A percentile compares a stretch with the other conserved stretches of the same genome.
phyloP scores from a whole-genome alignment of 768 basidiomycete species.

The Tulasnella sp. region DNA sequence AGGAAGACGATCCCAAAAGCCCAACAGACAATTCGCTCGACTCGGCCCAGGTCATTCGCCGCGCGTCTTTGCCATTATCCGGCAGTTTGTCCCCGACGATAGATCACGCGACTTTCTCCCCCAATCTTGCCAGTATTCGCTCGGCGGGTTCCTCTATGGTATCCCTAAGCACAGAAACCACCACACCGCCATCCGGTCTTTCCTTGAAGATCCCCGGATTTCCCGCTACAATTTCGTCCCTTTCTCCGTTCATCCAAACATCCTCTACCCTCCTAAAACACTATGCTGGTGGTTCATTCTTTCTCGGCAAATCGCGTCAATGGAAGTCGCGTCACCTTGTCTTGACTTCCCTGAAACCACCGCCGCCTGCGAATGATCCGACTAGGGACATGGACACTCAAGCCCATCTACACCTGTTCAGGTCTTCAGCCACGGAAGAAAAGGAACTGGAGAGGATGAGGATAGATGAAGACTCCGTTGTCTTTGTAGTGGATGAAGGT shows the following conservation, averaged over 20 bases:
- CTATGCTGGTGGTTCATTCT: constrained; percentile 5
- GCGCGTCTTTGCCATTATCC: not conserved
- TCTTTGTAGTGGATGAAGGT: constrained; percentile 11
- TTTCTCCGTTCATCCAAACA: constrained; percentile 2
- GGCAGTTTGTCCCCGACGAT: not conserved
- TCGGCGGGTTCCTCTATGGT: not conserved
- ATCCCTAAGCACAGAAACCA: not conserved
- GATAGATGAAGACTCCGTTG: constrained; percentile 15
- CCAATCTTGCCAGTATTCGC: not conserved
- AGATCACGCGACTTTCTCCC: not conserved
- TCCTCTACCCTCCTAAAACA: constrained; percentile 4
- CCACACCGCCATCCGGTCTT: not conserved
- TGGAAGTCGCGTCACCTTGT: constrained; percentile 14
- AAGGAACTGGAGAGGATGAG: constrained; percentile 13
- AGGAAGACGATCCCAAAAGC: not conserved
- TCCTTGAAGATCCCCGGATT: not conserved
- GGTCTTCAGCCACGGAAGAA: constrained; percentile 1
- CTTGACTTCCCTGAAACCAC: constrained; percentile 12
- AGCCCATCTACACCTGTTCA: constrained; percentile 13
- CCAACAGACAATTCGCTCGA: not conserved
- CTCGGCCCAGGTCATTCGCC: not conserved
- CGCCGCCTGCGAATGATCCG: not conserved
- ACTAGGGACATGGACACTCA: constrained; percentile 5
- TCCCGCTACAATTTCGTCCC: not conserved
- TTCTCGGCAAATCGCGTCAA: not conserved